Conservation (phyloP, 208 protist species). For the Zelonia costaricensis region DNA sequence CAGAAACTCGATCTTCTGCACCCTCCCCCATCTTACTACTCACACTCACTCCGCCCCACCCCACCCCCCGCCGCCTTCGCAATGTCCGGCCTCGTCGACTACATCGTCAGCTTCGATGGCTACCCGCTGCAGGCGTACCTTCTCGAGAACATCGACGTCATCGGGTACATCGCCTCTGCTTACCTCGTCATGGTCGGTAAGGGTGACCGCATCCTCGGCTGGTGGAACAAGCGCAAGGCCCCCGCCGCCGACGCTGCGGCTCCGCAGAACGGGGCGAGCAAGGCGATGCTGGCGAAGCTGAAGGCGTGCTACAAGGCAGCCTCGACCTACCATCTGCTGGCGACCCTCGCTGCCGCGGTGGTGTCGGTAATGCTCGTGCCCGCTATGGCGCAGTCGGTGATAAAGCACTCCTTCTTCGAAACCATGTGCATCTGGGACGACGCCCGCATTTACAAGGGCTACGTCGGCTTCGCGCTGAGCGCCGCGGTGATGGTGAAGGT, state of each 20-base stretch:
- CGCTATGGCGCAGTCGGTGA: constrained; percentile 23
- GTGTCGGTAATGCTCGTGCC: constrained; percentile 35
- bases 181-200: constrained; percentile 71
- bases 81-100: constrained; percentile 25
- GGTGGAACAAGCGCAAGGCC: constrained; percentile 23
- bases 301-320: constrained; percentile 25
- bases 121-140: constrained; percentile 41
- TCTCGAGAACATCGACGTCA: constrained; percentile 41
- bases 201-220: constrained; percentile 32
- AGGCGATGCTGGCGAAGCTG: constrained; percentile 12
- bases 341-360: constrained; percentile 29
- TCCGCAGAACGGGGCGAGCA: constrained; percentile 8
- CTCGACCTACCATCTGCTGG: constrained; percentile 45
- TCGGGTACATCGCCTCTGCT: constrained; percentile 42
- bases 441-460: constrained; percentile 30
- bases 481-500: constrained; percentile 70
- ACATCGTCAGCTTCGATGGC: constrained; percentile 41
- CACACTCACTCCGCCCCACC: neutral
- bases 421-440: constrained; percentile 51
- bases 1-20: neutral
- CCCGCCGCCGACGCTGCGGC: neutral
- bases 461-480: constrained; percentile 50
- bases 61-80: neutral
- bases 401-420: constrained; percentile 18
- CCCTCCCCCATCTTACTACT: neutral